These are phyloP conservation scores for Penicillium sp. DNA, from an alignment of 2,329 filamentous ascomycete genomes.

Conservation along the genomic window DNA sequence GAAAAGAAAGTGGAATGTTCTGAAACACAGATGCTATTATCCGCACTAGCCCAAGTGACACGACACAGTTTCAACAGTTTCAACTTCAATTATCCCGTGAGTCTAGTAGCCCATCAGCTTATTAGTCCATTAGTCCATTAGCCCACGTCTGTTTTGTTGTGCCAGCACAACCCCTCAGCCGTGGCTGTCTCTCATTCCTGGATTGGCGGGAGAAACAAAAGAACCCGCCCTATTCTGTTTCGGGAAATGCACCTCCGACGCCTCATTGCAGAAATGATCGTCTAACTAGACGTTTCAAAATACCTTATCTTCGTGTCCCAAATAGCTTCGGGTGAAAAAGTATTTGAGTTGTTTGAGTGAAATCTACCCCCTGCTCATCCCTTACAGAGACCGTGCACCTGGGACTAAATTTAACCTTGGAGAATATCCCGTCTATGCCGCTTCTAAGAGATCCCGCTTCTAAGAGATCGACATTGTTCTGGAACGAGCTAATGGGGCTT, in stretches of 20 bases:
- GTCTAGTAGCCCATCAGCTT: not conserved
- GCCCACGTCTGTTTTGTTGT: not conserved
- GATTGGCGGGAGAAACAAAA: not conserved
- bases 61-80: not conserved
- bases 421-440: not conserved
- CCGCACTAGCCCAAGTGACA: not conserved
- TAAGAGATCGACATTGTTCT: not conserved
- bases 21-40: conserved; percentile 1
- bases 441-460: not conserved
- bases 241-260: conserved; percentile 16
- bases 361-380: not conserved
- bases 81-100: not conserved
- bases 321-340: not conserved
- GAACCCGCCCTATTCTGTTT: conserved; percentile 12
- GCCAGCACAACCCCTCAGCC: not conserved
- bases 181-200: not conserved
- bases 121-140: not conserved
- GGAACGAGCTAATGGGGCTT: not conserved
- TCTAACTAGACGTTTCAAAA: not conserved
- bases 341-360: not conserved
- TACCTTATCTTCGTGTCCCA: not conserved
- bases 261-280: not conserved
- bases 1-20: not conserved
- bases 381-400: conserved; percentile 1
- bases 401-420: conserved; percentile 8